Percentiles rank a stretch among this genome's conserved stretches.
phyloP scores from a whole-genome alignment of 2,329 filamentous ascomycete genomes.

The Trichoderma polysporum region DNA sequence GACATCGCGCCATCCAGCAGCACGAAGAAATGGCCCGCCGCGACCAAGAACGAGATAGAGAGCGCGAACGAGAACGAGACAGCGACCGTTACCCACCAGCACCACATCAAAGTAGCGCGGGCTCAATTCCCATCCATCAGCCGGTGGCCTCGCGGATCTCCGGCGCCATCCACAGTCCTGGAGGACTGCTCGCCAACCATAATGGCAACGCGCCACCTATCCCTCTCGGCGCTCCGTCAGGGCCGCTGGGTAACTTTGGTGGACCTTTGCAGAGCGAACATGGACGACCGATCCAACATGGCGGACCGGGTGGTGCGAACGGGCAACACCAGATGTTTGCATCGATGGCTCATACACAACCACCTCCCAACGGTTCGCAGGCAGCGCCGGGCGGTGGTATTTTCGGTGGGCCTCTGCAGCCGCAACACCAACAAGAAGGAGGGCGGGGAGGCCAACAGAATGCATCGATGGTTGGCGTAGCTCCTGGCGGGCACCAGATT shows the following conservation, averaged over 20 bases:
- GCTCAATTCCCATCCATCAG: constrained; percentile 89
- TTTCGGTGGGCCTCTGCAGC: constrained; percentile 69
- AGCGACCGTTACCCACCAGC: constrained; percentile 68
- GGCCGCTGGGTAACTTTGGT: constrained; percentile 52
- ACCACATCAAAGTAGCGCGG: constrained; percentile 78
- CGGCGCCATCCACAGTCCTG: constrained; percentile 86
- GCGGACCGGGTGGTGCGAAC: constrained; percentile 46
- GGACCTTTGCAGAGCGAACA: constrained; percentile 55
- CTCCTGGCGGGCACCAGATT: constrained; percentile 39
- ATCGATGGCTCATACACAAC: constrained; percentile 50
- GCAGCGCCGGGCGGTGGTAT: constrained; percentile 60
- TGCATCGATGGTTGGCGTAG: constrained; percentile 50
- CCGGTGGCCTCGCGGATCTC: constrained; percentile 81
- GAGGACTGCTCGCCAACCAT: constrained; percentile 78
- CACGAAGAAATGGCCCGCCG: constrained; percentile 52
- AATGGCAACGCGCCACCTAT: constrained; percentile 57
- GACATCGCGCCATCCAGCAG: constrained; percentile 47
- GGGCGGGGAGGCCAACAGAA: constrained; percentile 62
- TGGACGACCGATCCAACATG: constrained; percentile 52
- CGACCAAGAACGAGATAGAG: constrained; percentile 63
- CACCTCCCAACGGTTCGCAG: constrained; percentile 53
- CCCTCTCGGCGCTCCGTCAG: constrained; percentile 52
- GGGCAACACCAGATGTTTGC: constrained; percentile 59
- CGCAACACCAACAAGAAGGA: constrained; percentile 47
- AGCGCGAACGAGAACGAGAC: constrained; percentile 59